Evolutionary conservation across 129 eudicot genomes (phyloP), one percentile per base, ranked within the genome.

Genomic region (Sambucus nigra): DNA sequence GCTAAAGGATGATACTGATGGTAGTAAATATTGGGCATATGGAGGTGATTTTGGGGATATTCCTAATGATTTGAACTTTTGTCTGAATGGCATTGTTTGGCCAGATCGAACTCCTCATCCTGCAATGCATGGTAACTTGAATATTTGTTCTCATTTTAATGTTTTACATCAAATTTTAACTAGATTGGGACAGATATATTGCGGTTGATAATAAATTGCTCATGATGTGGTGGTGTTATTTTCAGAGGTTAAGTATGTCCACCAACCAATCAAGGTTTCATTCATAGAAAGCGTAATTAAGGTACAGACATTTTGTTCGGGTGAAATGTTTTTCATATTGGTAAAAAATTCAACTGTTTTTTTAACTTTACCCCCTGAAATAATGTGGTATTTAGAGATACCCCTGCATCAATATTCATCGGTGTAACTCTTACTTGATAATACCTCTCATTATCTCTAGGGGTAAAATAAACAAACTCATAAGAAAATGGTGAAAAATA

Each of bases 41-140:
- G 98, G 98, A 65, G 98, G 98, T 25, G 95, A 85, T 67, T 89
- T 85, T 59, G 95, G 88, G 56, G 98, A 89, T 72, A 52, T 31
- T 25, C 95, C 98, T 16, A 89, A 89, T 64, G 98, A 89, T 62
- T 68, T 85, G 52, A 89, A 89, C 79, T 89, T 89, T 68, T 89
- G 98, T 60, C 33, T 85, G 10, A 89, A 89, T 60, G 98, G 95
- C 47, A 64, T 89, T 31, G 32, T 65, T 35, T 89, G 95, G 95
- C 94, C 98, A 0, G 98, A 89, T 72, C 83, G 95, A 52, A 85
- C 77, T 56, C 93, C 88, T 59, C 98, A 89, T 73, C 98, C 98
- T 63, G 95, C 88, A 32, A 29, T 89, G 24, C 75, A 85, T 46
- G 98, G 98, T 79, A 49, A 80, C 14, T 55, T 16, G 35, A 66